Evolutionary conservation across 805 yeast genomes (phyloP).

Genomic region (Wickerhamomyces sydowiorum): DNA sequence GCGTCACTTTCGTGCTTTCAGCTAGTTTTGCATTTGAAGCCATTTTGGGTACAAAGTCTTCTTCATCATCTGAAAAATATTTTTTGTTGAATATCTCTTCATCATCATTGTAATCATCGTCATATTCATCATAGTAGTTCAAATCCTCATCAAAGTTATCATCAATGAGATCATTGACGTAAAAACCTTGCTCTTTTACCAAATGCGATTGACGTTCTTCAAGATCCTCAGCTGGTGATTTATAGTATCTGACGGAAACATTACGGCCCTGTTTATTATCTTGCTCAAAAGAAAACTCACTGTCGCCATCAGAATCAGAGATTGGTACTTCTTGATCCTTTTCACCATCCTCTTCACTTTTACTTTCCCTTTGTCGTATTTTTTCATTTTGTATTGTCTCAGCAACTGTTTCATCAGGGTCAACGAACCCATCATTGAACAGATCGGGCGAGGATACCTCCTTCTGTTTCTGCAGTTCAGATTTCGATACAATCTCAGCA

Average conservation of each 20-base stretch:
- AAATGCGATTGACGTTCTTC: conserved; percentile 8
- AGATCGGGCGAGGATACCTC: background rate
- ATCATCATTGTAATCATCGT: conserved; percentile 27
- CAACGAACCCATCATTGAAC: conserved; percentile 2
- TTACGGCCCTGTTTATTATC: conserved; percentile 43
- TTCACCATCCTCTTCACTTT: conserved; percentile 6
- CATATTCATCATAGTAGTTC: conserved; percentile 30
- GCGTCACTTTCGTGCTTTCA: background rate
- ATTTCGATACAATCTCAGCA: conserved; percentile 2
- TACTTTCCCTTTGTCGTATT: conserved; percentile 3
- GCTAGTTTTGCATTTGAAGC: background rate
- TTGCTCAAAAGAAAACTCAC: conserved; percentile 46
- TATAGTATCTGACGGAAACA: conserved; percentile 48
- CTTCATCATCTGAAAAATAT: conserved; percentile 22
- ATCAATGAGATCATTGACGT: conserved; percentile 33
- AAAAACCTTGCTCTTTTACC: conserved; percentile 26
- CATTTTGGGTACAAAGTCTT: conserved; percentile 1
- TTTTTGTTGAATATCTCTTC: conserved; percentile 26
- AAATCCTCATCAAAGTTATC: conserved; percentile 38
- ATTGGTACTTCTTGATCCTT: conserved; percentile 17
- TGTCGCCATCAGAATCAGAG: conserved; percentile 15
- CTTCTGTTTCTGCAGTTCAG: background rate
- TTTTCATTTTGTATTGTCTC: background rate
- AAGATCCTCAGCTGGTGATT: conserved; percentile 20
- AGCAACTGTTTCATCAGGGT: background rate